These are phyloP conservation scores for Penicillium crustosum DNA, from an alignment of 2,329 filamentous ascomycete species.

Conservation along the genomic window DNA sequence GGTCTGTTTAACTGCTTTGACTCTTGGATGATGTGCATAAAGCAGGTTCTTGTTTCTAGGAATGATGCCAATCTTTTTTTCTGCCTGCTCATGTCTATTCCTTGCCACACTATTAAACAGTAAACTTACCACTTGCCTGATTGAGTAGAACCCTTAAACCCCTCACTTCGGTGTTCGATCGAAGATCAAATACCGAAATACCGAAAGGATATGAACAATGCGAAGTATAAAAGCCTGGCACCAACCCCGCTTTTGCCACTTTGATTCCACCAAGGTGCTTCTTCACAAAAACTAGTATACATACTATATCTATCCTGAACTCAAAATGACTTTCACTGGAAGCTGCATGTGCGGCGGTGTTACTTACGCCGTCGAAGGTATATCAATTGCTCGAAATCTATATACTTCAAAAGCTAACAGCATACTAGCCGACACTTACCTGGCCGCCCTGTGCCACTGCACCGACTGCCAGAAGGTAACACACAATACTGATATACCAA, in stretches of 20 bases:
- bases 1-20: conserved; percentile 10
- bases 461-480: too few species aligned
- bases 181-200: conserved; percentile 5
- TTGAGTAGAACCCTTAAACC: background rate
- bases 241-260: background rate
- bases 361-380: conserved; percentile 32
- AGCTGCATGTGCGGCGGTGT: conserved; percentile 39
- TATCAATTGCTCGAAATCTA: background rate
- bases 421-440: background rate
- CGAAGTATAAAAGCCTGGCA: conserved; percentile 4
- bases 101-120: background rate
- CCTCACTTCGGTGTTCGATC: conserved; percentile 7
- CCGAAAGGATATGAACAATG: background rate
- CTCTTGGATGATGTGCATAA: conserved; percentile 20
- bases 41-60: conserved; percentile 13
- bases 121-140: background rate
- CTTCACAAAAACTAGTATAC: background rate
- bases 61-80: conserved; percentile 13
- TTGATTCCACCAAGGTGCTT: conserved; percentile 25
- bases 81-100: background rate
- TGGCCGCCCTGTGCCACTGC: too few species aligned
- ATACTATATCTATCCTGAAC: background rate
- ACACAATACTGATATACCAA: too few species aligned
- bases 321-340: conserved; percentile 31
- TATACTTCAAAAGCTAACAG: background rate